Evolutionary conservation across 257 asterid genomes (phyloP), one percentile per base, ranked within the genome.

Genomic region (Agastache rugosa): DNA sequence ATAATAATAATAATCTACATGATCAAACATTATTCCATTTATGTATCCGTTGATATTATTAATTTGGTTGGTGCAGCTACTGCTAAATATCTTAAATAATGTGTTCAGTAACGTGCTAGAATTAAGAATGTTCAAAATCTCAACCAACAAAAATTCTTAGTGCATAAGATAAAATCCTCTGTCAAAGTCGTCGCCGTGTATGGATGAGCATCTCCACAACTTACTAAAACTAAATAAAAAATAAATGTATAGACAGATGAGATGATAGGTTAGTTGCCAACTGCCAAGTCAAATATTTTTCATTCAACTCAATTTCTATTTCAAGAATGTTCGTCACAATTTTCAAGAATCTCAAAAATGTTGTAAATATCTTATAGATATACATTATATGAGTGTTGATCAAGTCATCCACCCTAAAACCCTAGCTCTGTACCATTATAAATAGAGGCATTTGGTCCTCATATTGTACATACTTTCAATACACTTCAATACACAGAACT

Each of bases 151-250:
- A 14, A 68, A n/a, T 45, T 79, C 55, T 15, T 11, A 27, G 11
- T 35, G 47, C 37, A 10, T 19, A 44, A 11, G 42, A 39, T 39
- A 16, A 48, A 64, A 11, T 48, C 34, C 8, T 55, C 23, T 50
- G 59, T 78, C 72, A 23, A 65, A 74, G 79, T 69, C 73, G 27
- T 55, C 61, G 53, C 73, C 58, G 23, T 42, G 56, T 74, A 5
- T 3, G 16, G 19, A 41, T 61, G 29, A 63, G 14, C 48, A 56
- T 19, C 37, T 14, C 19, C 53, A 45, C 53, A 54, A 54, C 22
- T 16, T 20, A 54, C 60, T 2, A 54, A 54, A 54, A 54, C 4
- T 8, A 45, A 45, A 3, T 12, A 3, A 3, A 3, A 3, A 54
- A 20, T 9, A 2, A 16, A 48, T 16, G 6, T 5, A n/a, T 48